Percentiles rank a stretch among this genome's conserved stretches.
Evolutionary conservation across 169 alveolate species (phyloP).

Genomic region (Eimeria praecox): DNA sequence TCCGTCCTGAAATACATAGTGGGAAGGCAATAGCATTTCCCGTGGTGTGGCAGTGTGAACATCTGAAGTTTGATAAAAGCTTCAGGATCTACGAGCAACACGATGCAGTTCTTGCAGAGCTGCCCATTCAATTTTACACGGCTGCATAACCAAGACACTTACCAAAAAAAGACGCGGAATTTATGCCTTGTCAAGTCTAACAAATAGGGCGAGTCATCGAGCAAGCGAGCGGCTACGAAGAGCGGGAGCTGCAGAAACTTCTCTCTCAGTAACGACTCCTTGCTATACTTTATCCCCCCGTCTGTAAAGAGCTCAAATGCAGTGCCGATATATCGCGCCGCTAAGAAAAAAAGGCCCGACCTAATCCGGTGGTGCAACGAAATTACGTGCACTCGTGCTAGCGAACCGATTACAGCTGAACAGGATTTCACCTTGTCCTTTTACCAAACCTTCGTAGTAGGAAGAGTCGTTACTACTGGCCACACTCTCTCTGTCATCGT

Average conservation of each 20-base stretch:
- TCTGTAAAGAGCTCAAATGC: slow-evolving; percentile 5
- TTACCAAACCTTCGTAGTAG: not conserved
- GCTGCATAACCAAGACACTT: not conserved
- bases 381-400: not conserved
- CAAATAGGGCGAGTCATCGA: slow-evolving; percentile 76
- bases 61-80: not conserved
- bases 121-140: not conserved
- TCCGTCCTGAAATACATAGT: slow-evolving; percentile 50
- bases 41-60: not conserved
- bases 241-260: slow-evolving; percentile 60
- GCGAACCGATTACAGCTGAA: not conserved
- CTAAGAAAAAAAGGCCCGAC: not conserved
- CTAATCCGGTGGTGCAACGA: not conserved
- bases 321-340: no score
- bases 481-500: slow-evolving; percentile 25
- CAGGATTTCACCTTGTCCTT: slow-evolving; percentile 33
- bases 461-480: slow-evolving; percentile 23
- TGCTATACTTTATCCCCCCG: not conserved
- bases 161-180: slow-evolving; percentile 76
- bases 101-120: not conserved
- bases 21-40: not conserved
- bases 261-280: slow-evolving; percentile 70
- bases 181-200: slow-evolving; percentile 55
- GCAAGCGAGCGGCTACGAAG: slow-evolving; percentile 64
- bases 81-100: not conserved